Evolutionary conservation across 768 basidiomycete genomes (phyloP).

Genomic region (Lactarius deliciosus): DNA sequence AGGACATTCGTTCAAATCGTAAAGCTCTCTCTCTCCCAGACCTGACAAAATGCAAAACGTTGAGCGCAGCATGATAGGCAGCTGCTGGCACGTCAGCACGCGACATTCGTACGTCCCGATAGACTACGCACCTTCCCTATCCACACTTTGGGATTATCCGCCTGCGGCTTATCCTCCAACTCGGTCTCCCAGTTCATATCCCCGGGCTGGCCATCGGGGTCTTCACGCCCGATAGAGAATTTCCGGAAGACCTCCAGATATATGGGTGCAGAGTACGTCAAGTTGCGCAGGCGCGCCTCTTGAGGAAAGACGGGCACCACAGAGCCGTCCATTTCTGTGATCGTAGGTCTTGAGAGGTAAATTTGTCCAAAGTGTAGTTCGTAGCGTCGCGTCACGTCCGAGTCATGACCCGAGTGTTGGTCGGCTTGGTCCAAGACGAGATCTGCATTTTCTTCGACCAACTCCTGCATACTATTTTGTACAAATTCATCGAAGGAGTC

Average conservation of each 20-base stretch:
- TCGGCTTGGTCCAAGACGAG: slow-evolving; percentile 95
- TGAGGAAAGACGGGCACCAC: slow-evolving; percentile 95
- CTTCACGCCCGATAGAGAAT: slow-evolving; percentile 76
- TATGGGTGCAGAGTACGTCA: slow-evolving; percentile 94
- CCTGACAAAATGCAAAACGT: slow-evolving; percentile 90
- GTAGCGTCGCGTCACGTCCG: slow-evolving; percentile 83
- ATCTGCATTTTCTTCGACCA: slow-evolving; percentile 95
- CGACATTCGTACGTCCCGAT: no score
- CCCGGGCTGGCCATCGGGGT: slow-evolving; percentile 76
- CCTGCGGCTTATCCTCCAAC: slow-evolving; percentile 52
- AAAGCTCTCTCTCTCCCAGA: slow-evolving; percentile 76
- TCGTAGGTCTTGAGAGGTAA: slow-evolving; percentile 91
- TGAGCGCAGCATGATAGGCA: slow-evolving; percentile 96
- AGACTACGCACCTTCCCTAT: slow-evolving; percentile 77
- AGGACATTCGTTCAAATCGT: slow-evolving; percentile 95
- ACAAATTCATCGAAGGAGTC: slow-evolving; percentile 99
- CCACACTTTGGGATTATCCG: slow-evolving; percentile 83
- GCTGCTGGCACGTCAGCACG: slow-evolving; percentile 45
- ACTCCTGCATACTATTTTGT: slow-evolving; percentile 98
- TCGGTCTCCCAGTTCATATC: slow-evolving; percentile 78
- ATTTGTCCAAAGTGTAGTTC: slow-evolving; percentile 98
- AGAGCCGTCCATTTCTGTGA: slow-evolving; percentile 93
- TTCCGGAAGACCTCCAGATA: slow-evolving; percentile 95
- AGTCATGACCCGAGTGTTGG: slow-evolving; percentile 88
- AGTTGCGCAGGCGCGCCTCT: slow-evolving; percentile 89